These are phyloP conservation scores for Tephrocybe rancida DNA, from an alignment of 768 basidiomycete genomes.

Conservation along the genomic window DNA sequence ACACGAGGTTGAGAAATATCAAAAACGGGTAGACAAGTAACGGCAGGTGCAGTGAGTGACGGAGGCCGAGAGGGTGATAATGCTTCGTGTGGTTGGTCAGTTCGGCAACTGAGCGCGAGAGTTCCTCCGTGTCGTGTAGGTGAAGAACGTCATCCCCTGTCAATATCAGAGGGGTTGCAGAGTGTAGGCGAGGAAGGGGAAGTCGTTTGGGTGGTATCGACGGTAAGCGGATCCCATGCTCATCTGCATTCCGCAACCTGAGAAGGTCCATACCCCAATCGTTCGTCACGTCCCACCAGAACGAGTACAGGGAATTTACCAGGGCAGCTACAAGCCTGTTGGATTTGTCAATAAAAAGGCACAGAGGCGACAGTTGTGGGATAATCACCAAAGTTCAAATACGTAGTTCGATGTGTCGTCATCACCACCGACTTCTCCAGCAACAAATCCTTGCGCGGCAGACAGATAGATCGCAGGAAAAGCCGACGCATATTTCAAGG, in stretches of 20 bases:
- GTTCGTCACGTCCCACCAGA: constrained; percentile 99
- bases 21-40: constrained; percentile 83
- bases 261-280: constrained; percentile 95
- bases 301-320: constrained; percentile 92
- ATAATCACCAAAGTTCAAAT: constrained; percentile 80
- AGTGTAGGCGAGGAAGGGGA: constrained; percentile 49
- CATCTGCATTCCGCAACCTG: constrained; percentile 32
- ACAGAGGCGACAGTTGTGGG: neutral
- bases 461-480: constrained; percentile 97
- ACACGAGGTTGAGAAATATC: constrained; percentile 79
- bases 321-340: constrained; percentile 80
- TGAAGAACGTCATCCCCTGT: constrained; percentile 13
- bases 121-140: constrained; percentile 3
- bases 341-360: constrained; percentile 3
- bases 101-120: constrained; percentile 7
- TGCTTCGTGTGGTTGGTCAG: constrained; percentile 20
- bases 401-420: constrained; percentile 55
- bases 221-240: constrained; percentile 30
- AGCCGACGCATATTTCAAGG: constrained; percentile 93
- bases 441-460: constrained; percentile 80
- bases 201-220: constrained; percentile 48
- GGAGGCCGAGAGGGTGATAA: constrained; percentile 70
- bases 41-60: constrained; percentile 75
- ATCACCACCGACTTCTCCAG: constrained; percentile 56
- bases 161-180: constrained; percentile 30